Percentiles rank a stretch among this genome's conserved stretches.
phyloP scores from a whole-genome alignment of 495 filamentous ascomycete genomes.

The Penicillium riverlandense region DNA sequence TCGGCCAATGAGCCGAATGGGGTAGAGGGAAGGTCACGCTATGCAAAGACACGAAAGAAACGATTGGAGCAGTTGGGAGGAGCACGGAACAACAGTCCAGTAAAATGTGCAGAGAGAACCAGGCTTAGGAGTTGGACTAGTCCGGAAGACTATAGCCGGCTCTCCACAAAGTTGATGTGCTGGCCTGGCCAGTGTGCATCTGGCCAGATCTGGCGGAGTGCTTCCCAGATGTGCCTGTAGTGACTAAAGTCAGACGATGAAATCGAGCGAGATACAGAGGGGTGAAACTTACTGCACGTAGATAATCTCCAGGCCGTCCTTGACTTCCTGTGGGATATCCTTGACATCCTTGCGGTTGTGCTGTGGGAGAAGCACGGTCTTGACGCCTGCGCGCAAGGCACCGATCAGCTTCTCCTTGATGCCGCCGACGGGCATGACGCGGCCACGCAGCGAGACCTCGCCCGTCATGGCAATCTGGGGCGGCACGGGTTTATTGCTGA shows the following conservation, averaged over 20 bases:
- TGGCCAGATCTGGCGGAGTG: slow-evolving; percentile 76
- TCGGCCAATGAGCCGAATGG: slow-evolving; percentile 1
- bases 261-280: neutral
- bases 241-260: slow-evolving; percentile 9
- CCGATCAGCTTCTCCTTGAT: slow-evolving; percentile 99
- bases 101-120: neutral
- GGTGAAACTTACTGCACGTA: slow-evolving; percentile 64
- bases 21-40: slow-evolving; percentile 8
- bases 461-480: slow-evolving; percentile 97
- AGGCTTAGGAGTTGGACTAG: neutral
- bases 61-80: too few relatives aligned
- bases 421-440: slow-evolving; percentile 84
- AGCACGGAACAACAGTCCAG: slow-evolving; percentile 2
- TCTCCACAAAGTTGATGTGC: slow-evolving; percentile 55
- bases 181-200: slow-evolving; percentile 73
- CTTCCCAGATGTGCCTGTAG: slow-evolving; percentile 79
- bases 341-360: slow-evolving; percentile 90
- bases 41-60: slow-evolving; percentile 9
- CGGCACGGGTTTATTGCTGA: slow-evolving; percentile 80
- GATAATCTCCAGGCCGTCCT: slow-evolving; percentile 78
- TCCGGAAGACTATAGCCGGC: slow-evolving; percentile 37
- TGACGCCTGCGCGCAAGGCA: slow-evolving; percentile 86
- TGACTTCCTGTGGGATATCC: slow-evolving; percentile 88
- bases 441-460: slow-evolving; percentile 81
- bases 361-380: slow-evolving; percentile 82